Base-by-base conservation (phyloP, 768 basidiomycete species). In the Steccherinum ochraceum region DNA sequence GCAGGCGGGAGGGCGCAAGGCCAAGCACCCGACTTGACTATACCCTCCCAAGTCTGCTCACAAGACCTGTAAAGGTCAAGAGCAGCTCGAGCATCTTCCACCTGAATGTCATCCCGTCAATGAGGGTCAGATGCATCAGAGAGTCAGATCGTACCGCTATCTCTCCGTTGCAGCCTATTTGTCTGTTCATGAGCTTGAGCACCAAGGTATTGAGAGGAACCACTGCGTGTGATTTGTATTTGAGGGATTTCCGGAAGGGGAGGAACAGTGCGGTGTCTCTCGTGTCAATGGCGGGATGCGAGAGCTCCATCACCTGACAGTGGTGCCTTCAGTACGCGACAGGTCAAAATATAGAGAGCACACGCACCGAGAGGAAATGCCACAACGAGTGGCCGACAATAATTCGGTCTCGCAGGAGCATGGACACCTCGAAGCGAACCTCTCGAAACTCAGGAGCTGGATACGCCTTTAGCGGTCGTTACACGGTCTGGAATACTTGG, bases 351-450 rank as follows among this genome's bases (percentile, higher is more conserved):
- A 19, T 21, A 30, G 13, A 16, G 7, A 35, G 30, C 7, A 35
- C 30, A 64, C 71, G 45, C 56, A 77, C 80, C 45, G 78, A 79
- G 52, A 81, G 63, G 55, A 77, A 74, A 40, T 70, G 66, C 79
- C 79, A 81, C 18, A 81, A 60, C 25, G 69, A 64, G 57, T 81
- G 73, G n/a, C 80, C 80, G n/a, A 81, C 69, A 23, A 81, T 61
- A 16, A 81, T 72, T 56, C 77, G 79, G 52, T 69, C 66, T 16
- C 58, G 62, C 45, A 80, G 69, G 41, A 76, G 56, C n/a, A 59
- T 57, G 12, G 71, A 67, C 7, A 79, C 75, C 5, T 63, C 67
- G 30, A 66, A 56, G 58, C 77, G 78, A 10, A 80, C 73, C 49
- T 74, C 69, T 26, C 65, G 61, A 60, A 81, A 80, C n/a, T 58